phyloP scores from a whole-genome alignment of 331 rosid species.

The Saraca asoca region DNA sequence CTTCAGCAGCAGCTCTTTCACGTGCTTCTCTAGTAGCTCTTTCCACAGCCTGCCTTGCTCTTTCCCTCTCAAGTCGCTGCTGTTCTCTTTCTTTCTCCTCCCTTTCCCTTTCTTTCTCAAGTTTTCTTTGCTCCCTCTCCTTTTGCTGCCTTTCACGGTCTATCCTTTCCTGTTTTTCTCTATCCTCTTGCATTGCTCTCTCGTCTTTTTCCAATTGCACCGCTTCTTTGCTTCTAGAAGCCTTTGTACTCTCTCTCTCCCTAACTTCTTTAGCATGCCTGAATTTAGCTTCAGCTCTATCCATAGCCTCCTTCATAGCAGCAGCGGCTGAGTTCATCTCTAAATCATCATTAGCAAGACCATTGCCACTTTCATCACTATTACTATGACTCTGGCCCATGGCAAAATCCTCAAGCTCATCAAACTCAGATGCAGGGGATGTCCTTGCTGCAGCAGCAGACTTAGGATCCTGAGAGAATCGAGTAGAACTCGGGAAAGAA shows the following conservation, averaged over 20 bases:
- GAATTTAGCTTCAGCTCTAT: conserved; percentile 91
- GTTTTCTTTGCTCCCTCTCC: conserved; percentile 69
- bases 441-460: conserved; percentile 52
- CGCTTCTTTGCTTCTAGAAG: conserved; percentile 69
- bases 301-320: conserved; percentile 99
- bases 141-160: conserved; percentile 71
- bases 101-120: conserved; percentile 63
- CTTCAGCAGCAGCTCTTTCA: conserved; percentile 88
- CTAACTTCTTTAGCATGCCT: conserved; percentile 89
- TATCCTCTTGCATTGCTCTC: conserved; percentile 52
- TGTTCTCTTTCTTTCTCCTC: conserved; percentile 81
- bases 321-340: conserved; percentile 94
- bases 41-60: conserved; percentile 92
- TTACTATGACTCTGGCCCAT: conserved; percentile 52
- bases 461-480: conserved; percentile 54
- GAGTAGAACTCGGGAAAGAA: conserved; percentile 57
- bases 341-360: conserved; percentile 68
- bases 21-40: conserved; percentile 99
- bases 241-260: conserved; percentile 84
- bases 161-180: conserved; percentile 63
- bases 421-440: conserved; percentile 58
- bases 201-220: conserved; percentile 73
- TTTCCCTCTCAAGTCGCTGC: conserved; percentile 57
- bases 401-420: conserved; percentile 78
- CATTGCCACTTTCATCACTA: conserved; percentile 61